These are phyloP conservation scores for Candida glaebosa DNA, from an alignment of 805 yeast genomes.

Conservation along the genomic window DNA sequence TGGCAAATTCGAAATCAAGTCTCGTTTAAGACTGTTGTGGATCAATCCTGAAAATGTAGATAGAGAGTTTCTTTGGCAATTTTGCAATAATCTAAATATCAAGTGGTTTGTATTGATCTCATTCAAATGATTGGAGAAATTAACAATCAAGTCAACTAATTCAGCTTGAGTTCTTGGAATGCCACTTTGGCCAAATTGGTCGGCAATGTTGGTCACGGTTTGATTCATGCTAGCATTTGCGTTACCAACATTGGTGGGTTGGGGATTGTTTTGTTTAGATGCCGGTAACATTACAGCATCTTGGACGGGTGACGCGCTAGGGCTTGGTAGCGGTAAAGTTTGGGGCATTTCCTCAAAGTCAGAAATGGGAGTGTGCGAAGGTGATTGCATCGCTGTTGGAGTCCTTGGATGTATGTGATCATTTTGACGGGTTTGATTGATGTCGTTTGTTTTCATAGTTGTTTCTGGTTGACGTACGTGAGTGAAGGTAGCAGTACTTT, in stretches of 20 bases:
- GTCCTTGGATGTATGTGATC: conserved; percentile 19
- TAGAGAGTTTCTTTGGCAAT: conserved; percentile 56
- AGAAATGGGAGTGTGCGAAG: conserved; percentile 33
- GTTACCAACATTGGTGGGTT: background rate
- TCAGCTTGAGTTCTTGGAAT: conserved; percentile 34
- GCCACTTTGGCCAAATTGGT: conserved; percentile 1
- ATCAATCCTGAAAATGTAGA: conserved; percentile 56
- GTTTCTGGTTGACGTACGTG: conserved; percentile 2
- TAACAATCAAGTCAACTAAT: conserved; percentile 34
- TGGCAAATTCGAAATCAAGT: conserved; percentile 69
- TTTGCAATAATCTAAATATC: conserved; percentile 52
- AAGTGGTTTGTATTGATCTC: conserved; percentile 47
- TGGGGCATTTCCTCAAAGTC: conserved; percentile 33
- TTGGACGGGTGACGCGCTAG: conserved; percentile 59
- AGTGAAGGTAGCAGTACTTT: background rate
- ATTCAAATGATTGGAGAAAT: conserved; percentile 36
- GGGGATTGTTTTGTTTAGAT: conserved; percentile 9
- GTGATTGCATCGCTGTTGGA: conserved; percentile 25
- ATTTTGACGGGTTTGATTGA: conserved; percentile 5
- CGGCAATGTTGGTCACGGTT: conserved; percentile 9
- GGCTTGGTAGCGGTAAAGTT: conserved; percentile 63
- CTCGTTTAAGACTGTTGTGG: conserved; percentile 61
- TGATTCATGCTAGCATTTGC: conserved; percentile 14
- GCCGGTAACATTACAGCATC: conserved; percentile 11
- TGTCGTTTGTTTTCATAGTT: background rate